Evolutionary conservation across 768 basidiomycete species (phyloP).

Genomic region (Russula earlei): DNA sequence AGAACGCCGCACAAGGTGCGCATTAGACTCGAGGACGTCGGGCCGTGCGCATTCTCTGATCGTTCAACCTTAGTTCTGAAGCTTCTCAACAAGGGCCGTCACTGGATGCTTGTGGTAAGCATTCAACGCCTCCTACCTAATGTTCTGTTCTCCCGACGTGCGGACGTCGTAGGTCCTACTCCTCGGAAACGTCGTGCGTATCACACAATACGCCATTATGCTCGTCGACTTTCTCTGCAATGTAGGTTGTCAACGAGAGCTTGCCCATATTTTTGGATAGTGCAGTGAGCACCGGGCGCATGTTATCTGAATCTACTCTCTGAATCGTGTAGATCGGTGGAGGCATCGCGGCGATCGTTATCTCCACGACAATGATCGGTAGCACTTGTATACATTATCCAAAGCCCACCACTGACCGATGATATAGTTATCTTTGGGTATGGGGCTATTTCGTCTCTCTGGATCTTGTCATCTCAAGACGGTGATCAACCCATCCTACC

Average conservation of each 20-base stretch:
- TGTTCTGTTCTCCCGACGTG: conserved; percentile 13
- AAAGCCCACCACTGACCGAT: neutral
- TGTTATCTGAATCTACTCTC: neutral
- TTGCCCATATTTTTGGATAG: conserved; percentile 76
- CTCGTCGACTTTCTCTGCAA: neutral
- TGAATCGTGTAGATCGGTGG: conserved; percentile 40
- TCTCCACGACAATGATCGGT: conserved; percentile 74
- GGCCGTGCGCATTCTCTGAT: neutral
- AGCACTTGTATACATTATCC: conserved; percentile 11
- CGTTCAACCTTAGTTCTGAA: conserved; percentile 32
- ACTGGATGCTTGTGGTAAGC: conserved; percentile 84
- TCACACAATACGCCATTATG: neutral
- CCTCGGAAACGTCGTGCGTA: conserved; percentile 74
- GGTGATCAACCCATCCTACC: too few relatives aligned
- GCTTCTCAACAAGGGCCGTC: conserved; percentile 42
- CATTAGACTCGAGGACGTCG: neutral
- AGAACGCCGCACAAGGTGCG: conserved; percentile 62
- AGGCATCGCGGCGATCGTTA: conserved; percentile 63
- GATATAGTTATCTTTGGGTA: conserved; percentile 72
- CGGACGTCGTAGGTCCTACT: conserved; percentile 54
- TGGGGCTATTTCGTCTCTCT: conserved; percentile 20
- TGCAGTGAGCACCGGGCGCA: conserved; percentile 33
- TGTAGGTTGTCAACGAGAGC: conserved; percentile 71
- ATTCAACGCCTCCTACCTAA: neutral
- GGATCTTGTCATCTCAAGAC: neutral